Base-by-base conservation (phyloP, 805 yeast species). In the Candida golubevii region DNA sequence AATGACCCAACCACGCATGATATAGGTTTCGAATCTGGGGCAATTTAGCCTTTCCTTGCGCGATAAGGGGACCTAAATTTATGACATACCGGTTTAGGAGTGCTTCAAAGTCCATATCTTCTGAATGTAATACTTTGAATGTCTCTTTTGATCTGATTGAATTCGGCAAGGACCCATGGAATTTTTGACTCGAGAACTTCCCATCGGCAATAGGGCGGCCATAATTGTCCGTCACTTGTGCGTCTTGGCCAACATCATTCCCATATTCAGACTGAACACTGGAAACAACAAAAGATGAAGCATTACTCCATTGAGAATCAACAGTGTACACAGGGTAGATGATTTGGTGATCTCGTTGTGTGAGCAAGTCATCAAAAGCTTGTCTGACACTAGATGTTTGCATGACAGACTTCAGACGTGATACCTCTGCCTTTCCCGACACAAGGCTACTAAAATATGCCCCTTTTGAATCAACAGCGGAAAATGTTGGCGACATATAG, bases 271-370 rank as follows among this genome's bases (percentile, higher is more conserved):
- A 12, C 30, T n/a, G 34, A 2, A 18, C 26, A 7, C n/a, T 33
- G 3, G 36, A 14, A 3, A 29, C 32, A 11, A 29, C 32, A 3
- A 26, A 15, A 14, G 41, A 23, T 7, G 40, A 38, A 23, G 23
- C 14, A 26, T 30, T 26, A 28, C 34, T 39, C 46, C 42, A 35
- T 23, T 32, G 46, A 4, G 37, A 39, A 34, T 32, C 43, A 26
- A 33, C 44, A 32, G 47, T 36, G 45, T 69, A 69, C 11, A 69
- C 62, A 1, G 74, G 74, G 44, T 69, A 69, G 15, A 69, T 64
- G 42, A 69, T 69, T 26, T 66, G 58, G 41, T 52, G 47, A 35
- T 63, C 63, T 29, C 53, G 54, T 7, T 52, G 54, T n/a, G 54
- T 33, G 31, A 67, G 55, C 40, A 69, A 54, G 48, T 66, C 63